Evolutionary conservation across 805 yeast genomes (phyloP), one percentile per base, ranked within the genome.

Genomic region (Starmerella gropengiesseri): DNA sequence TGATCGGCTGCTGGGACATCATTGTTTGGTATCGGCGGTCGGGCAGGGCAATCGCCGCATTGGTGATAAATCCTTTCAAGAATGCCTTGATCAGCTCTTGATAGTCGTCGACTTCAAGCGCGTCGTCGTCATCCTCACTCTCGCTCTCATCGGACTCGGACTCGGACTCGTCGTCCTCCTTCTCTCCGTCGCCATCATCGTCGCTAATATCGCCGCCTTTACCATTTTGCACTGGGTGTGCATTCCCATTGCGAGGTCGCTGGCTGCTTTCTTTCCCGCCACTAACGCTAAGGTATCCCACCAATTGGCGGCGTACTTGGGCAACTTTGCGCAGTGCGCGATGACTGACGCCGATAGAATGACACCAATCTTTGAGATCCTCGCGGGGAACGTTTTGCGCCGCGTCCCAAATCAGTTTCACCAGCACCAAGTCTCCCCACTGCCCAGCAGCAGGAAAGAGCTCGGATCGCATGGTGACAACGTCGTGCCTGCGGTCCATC

Each of bases 1-100:
- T 77, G 36, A 89, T 75, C 25, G 83, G 67, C 60, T 85, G 95
- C 20, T 94, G 94, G 29, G 51, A 54, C 22, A 79, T 66, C 6
- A 86, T 79, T 0, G 97, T 86, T 57, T 93, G 70, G 64, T 79
- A 91, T 3, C 95, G 81, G 55, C 96, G 71, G 60, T 91, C 97
- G 0, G 97, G 95, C 76, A 83, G 75, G 9, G 95, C 94, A 16
- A 91, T 74, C 0, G 98, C 98, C 0, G 95, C 78, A 60, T 89
- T 87, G 37, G 79, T 71, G n/a, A 84, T 71, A 54, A 71, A 89
- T 0, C 99, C 98, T 29, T 70, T 68, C 30, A 91, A 63, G 60
- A 91, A 91, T 20, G 94, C 74, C 58, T 83, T 82, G 43, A 89
- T 64, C 7, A 89, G 69, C 3, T 65, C 55, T 14, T 78, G 70